phyloP scores from a whole-genome alignment of 2,329 filamentous ascomycete genomes.

The Neonectria ditissima region DNA sequence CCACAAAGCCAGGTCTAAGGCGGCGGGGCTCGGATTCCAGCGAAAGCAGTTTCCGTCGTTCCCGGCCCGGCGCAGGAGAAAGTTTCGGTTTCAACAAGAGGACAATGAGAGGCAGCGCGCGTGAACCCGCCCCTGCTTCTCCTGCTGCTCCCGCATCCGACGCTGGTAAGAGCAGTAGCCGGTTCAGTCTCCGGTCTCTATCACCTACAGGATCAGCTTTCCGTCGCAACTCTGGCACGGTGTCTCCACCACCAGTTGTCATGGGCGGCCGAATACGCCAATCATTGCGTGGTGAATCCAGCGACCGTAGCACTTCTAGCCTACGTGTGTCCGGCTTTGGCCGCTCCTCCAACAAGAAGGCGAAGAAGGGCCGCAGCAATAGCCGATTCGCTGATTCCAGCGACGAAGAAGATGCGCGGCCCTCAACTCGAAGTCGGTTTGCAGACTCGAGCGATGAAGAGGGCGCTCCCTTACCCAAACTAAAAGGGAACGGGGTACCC shows the following conservation, averaged over 20 bases:
- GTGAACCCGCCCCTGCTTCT: constrained; percentile 35
- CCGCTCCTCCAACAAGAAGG: constrained; percentile 54
- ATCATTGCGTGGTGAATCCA: constrained; percentile 58
- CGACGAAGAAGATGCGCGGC: constrained; percentile 64
- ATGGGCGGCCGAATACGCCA: constrained; percentile 56
- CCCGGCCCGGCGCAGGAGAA: constrained; percentile 59
- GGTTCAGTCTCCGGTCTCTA: constrained; percentile 76
- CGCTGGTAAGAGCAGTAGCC: constrained; percentile 56
- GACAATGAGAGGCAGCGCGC: constrained; percentile 71
- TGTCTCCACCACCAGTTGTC: constrained; percentile 53
- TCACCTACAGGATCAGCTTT: constrained; percentile 73
- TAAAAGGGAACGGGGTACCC: constrained; percentile 50
- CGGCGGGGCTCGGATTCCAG: constrained; percentile 74
- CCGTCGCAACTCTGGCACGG: constrained; percentile 52
- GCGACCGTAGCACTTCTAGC: constrained; percentile 50
- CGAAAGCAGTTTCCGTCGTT: constrained; percentile 85
- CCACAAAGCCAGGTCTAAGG: constrained; percentile 53
- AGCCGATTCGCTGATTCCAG: constrained; percentile 80
- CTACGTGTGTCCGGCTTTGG: constrained; percentile 59
- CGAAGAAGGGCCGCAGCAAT: constrained; percentile 53
- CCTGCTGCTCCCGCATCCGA: constrained; percentile 45
- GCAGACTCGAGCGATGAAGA: constrained; percentile 79
- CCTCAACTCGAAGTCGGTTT: constrained; percentile 67
- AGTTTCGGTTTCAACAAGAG: constrained; percentile 76
- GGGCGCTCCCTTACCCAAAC: constrained; percentile 34